A percentile compares a stretch with the other conserved stretches of the same genome.
phyloP scores from a whole-genome alignment of 495 filamentous ascomycete species.

The Oidiodendron maius region DNA sequence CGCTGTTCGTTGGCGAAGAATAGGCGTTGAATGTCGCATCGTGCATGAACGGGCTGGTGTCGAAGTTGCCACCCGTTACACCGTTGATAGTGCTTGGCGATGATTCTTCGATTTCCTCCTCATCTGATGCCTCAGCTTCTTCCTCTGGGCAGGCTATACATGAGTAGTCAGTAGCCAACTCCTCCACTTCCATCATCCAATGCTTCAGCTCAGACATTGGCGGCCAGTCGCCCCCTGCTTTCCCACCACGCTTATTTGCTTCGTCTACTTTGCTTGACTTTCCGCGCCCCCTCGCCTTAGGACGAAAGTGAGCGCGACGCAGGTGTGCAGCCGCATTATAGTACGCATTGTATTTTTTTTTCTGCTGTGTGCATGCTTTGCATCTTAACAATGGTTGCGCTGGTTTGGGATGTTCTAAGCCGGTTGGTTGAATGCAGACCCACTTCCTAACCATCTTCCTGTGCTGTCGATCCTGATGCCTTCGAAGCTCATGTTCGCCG shows the following conservation, averaged over 20 bases:
- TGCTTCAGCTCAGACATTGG: slow-evolving; percentile 73
- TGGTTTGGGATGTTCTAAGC: slow-evolving; percentile 39
- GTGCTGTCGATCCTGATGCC: slow-evolving; percentile 80
- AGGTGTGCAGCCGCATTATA: slow-evolving; percentile 96
- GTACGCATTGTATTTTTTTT: slow-evolving; percentile 83
- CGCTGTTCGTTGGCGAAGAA: slow-evolving; percentile 9
- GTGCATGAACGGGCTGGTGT: neutral
- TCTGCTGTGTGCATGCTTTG: slow-evolving; percentile 67
- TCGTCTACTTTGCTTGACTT: slow-evolving; percentile 22
- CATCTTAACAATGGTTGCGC: slow-evolving; percentile 72
- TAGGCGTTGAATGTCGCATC: slow-evolving; percentile 6
- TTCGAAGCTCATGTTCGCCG: slow-evolving; percentile 86
- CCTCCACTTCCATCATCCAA: slow-evolving; percentile 72
- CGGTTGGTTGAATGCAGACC: slow-evolving; percentile 62
- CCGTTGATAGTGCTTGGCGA: neutral
- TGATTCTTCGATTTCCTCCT: slow-evolving; percentile 11
- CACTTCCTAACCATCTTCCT: slow-evolving; percentile 68
- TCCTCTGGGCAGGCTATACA: slow-evolving; percentile 5
- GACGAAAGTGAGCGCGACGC: slow-evolving; percentile 76
- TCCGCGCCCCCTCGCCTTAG: slow-evolving; percentile 33
- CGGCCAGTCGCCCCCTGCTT: slow-evolving; percentile 77
- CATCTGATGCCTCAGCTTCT: slow-evolving; percentile 16
- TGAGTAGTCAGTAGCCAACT: slow-evolving; percentile 11
- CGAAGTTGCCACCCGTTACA: slow-evolving; percentile 1
- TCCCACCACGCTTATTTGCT: slow-evolving; percentile 66